These are phyloP conservation scores for Erysiphe neolycopersici DNA, from an alignment of 2,329 filamentous ascomycete genomes.

Conservation along the genomic window DNA sequence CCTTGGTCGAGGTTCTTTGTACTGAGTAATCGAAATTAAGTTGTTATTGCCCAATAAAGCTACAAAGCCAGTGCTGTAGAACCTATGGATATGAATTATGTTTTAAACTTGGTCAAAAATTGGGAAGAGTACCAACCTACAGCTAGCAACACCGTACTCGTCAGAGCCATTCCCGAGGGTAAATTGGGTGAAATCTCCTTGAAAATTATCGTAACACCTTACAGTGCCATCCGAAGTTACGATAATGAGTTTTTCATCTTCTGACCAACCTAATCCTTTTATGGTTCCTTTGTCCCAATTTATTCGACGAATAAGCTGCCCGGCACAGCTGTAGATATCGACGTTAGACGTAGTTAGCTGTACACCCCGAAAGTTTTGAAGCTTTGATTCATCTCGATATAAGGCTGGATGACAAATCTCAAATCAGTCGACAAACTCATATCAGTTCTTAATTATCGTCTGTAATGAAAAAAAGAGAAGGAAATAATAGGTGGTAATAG, in stretches of 20 bases:
- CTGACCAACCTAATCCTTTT: constrained; percentile 81
- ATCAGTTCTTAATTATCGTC: too few relatives aligned
- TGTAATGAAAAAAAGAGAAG: too few relatives aligned
- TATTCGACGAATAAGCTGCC: constrained; percentile 63
- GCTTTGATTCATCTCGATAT: constrained; percentile 66
- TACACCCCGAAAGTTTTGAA: constrained; percentile 49
- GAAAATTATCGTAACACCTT: constrained; percentile 64
- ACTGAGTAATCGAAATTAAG: constrained; percentile 64
- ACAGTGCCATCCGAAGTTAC: constrained; percentile 77
- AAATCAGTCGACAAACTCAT: too few relatives aligned
- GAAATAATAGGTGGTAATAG: too few relatives aligned
- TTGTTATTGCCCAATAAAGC: constrained; percentile 73
- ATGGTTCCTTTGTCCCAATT: constrained; percentile 80
- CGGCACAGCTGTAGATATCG: constrained; percentile 82
- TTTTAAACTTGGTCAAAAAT: neutral
- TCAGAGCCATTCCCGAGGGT: constrained; percentile 75
- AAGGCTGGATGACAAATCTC: constrained; percentile 30
- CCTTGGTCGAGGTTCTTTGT: constrained; percentile 72
- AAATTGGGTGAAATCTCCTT: constrained; percentile 87
- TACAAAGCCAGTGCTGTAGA: constrained; percentile 82
- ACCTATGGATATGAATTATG: constrained; percentile 16
- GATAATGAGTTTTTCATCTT: constrained; percentile 75
- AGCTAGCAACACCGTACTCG: constrained; percentile 64
- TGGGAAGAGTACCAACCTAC: constrained; percentile 21
- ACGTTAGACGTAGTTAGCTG: constrained; percentile 57